These are phyloP conservation scores for Pseudoperonospora humuli DNA, from an alignment of 352 stramenopile genomes.

Conservation along the genomic window DNA sequence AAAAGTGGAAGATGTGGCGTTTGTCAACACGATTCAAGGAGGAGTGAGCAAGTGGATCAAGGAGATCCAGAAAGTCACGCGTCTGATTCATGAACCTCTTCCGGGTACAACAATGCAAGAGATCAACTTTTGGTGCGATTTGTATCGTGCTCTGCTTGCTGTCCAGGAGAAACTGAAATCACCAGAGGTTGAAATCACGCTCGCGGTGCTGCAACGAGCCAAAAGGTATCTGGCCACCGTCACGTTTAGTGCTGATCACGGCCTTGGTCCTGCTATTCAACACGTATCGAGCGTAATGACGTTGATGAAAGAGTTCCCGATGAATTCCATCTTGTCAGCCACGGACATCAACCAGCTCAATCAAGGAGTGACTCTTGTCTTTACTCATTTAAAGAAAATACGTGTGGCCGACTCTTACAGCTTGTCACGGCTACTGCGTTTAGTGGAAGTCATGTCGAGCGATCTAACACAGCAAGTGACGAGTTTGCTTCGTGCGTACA, in stretches of 20 bases:
- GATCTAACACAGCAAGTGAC: constrained; percentile 78
- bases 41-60: constrained; percentile 93
- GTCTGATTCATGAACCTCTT: constrained; percentile 81
- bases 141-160: constrained; percentile 82
- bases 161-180: constrained; percentile 85
- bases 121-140: constrained; percentile 93
- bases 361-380: constrained; percentile 72
- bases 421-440: constrained; percentile 58
- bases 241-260: constrained; percentile 88
- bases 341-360: constrained; percentile 82
- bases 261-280: constrained; percentile 78
- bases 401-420: constrained; percentile 86
- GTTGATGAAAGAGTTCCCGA: constrained; percentile 91
- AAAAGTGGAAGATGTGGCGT: constrained; percentile 75
- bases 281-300: constrained; percentile 86
- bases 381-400: constrained; percentile 88
- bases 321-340: constrained; percentile 87
- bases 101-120: constrained; percentile 87
- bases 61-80: constrained; percentile 92
- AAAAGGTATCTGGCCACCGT: constrained; percentile 88
- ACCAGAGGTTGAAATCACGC: constrained; percentile 86
- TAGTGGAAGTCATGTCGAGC: constrained; percentile 84
- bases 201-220: constrained; percentile 87
- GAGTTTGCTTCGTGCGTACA: constrained; percentile 76
- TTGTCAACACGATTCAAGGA: constrained; percentile 82